These are phyloP conservation scores for Canna indica DNA, from an alignment of 176 grass and related monocot genomes.

Conservation along the genomic window DNA sequence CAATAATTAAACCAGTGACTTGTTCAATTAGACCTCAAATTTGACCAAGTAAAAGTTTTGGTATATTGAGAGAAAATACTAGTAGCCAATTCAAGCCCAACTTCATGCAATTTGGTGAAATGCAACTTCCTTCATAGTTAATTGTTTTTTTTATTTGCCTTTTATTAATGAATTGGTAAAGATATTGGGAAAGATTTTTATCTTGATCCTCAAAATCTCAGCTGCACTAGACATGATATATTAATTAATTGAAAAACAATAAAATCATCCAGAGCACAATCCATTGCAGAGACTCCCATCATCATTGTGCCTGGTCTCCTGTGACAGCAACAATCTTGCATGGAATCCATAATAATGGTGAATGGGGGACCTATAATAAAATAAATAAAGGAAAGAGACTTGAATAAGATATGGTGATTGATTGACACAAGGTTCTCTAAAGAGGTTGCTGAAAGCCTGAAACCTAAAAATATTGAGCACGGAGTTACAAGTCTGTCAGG, in stretches of 20 bases:
- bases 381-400: background rate
- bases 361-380: background rate
- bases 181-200: background rate
- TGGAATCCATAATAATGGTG: background rate
- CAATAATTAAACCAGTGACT: background rate
- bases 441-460: background rate
- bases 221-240: background rate
- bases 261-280: background rate
- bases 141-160: too few relatives aligned
- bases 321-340: background rate
- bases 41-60: background rate
- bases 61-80: background rate
- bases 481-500: background rate
- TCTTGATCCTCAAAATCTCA: conserved; percentile 3
- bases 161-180: too few relatives aligned
- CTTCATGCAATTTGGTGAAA: background rate
- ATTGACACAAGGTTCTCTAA: background rate
- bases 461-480: background rate
- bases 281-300: background rate
- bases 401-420: background rate
- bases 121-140: too few relatives aligned
- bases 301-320: background rate
- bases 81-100: background rate
- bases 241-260: background rate
- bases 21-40: background rate